Evolutionary conservation across 805 yeast species (phyloP).

Genomic region (Wickerhamomyces silvicola): DNA sequence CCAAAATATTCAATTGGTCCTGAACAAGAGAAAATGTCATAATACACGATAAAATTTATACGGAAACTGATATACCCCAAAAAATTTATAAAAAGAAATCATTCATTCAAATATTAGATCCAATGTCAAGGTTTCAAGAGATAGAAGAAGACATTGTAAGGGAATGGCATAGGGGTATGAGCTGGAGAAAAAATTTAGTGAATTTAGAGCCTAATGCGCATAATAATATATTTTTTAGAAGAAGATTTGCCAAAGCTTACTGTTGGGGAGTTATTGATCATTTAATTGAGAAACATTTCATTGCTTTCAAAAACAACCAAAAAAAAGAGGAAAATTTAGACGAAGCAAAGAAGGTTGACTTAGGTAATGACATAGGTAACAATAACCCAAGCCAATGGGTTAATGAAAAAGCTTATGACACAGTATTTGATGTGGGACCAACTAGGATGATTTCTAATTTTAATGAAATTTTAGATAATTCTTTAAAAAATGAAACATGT

Average conservation of each 20-base stretch:
- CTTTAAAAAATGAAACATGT: constrained; percentile 27
- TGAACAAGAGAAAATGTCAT: constrained; percentile 48
- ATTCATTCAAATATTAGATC: constrained; percentile 25
- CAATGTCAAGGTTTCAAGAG: constrained; percentile 35
- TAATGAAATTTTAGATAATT: constrained; percentile 48
- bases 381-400: constrained; percentile 39
- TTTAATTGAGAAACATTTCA: constrained; percentile 56
- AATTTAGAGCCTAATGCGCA: constrained; percentile 70
- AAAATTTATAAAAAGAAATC: constrained; percentile 12
- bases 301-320: constrained; percentile 8
- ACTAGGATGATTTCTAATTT: constrained; percentile 64
- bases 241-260: constrained; percentile 71
- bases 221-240: constrained; percentile 64
- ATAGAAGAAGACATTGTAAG: constrained; percentile 65
- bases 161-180: constrained; percentile 60
- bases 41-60: constrained; percentile 63
- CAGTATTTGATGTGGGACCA: constrained; percentile 52
- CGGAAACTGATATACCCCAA: constrained; percentile 41
- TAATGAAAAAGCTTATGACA: constrained; percentile 27
- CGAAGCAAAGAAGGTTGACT: constrained; percentile 12
- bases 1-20: constrained; percentile 59
- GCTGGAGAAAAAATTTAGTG: constrained; percentile 68
- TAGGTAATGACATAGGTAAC: constrained; percentile 13
- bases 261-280: constrained; percentile 83
- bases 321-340: constrained; percentile 6